Percentiles rank a stretch among this genome's conserved stretches.
Conservation (phyloP, 768 basidiomycete species). For the Termitomyces sp. region DNA sequence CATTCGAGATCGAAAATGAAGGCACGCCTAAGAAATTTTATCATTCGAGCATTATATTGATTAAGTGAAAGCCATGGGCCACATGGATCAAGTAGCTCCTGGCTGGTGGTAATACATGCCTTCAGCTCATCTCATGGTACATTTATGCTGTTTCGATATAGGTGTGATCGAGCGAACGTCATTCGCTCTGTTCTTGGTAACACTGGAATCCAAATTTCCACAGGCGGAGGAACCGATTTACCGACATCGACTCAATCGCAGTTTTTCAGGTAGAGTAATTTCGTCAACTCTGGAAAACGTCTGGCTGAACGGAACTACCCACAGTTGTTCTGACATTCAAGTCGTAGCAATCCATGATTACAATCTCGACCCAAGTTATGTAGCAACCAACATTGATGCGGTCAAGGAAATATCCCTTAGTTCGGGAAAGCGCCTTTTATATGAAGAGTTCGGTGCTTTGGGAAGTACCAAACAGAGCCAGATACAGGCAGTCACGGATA, state of each 20-base stretch:
- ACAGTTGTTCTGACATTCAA: conserved; percentile 21
- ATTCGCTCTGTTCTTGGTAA: conserved; percentile 25
- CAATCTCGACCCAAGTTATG: conserved; percentile 40
- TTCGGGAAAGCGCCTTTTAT: conserved; percentile 32
- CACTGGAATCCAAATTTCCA: conserved; percentile 24
- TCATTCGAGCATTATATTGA: neutral
- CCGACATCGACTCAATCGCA: conserved; percentile 25
- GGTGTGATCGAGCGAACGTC: conserved; percentile 22
- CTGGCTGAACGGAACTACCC: neutral
- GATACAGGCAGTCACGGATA: conserved; percentile 36
- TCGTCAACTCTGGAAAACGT: neutral
- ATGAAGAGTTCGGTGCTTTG: conserved; percentile 34
- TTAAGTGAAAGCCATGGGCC: conserved; percentile 19
- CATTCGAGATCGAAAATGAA: conserved; percentile 26
- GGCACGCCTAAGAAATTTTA: neutral
- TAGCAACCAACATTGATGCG: conserved; percentile 36
- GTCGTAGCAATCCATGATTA: conserved; percentile 32
- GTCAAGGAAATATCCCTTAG: conserved; percentile 33
- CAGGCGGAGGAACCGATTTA: conserved; percentile 24
- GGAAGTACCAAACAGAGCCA: conserved; percentile 36
- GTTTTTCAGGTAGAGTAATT: conserved; percentile 19
- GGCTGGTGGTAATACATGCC: conserved; percentile 20
- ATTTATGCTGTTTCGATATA: neutral
- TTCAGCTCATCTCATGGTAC: neutral
- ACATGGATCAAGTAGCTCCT: conserved; percentile 25